These are phyloP conservation scores for Babesia sp. DNA, from an alignment of 169 alveolate species.

Conservation along the genomic window DNA sequence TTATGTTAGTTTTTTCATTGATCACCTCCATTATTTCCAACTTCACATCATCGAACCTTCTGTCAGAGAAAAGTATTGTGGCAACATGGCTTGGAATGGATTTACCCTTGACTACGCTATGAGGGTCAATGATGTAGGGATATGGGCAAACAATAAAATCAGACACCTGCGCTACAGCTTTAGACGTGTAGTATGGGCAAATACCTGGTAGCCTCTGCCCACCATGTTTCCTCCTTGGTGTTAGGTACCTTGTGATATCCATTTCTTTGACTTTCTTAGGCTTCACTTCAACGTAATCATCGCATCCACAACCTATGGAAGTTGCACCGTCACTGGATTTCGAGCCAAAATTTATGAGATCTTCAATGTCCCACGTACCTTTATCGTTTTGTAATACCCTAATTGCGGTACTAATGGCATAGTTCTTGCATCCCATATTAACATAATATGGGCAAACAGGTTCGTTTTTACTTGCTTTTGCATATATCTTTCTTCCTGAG, in stretches of 20 bases:
- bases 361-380: constrained; percentile 50
- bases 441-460: constrained; percentile 37
- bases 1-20: constrained; percentile 80
- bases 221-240: not conserved
- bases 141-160: constrained; percentile 57
- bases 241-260: constrained; percentile 4
- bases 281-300: not conserved
- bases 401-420: constrained; percentile 30
- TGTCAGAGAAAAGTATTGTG: constrained; percentile 52
- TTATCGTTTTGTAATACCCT: not conserved
- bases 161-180: constrained; percentile 48
- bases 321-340: not conserved
- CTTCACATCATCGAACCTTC: constrained; percentile 83
- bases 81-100: constrained; percentile 18
- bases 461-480: not conserved
- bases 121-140: constrained; percentile 32
- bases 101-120: constrained; percentile 24
- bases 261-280: not conserved
- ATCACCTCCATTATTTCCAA: constrained; percentile 73
- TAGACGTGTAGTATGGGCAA: constrained; percentile 62
- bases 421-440: constrained; percentile 40
- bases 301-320: constrained; percentile 7
- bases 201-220: not conserved
- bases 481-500: not conserved
- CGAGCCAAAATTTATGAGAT: constrained; percentile 12